phyloP scores from a whole-genome alignment of 2,329 filamentous ascomycete genomes.

The Orbilia quercus region DNA sequence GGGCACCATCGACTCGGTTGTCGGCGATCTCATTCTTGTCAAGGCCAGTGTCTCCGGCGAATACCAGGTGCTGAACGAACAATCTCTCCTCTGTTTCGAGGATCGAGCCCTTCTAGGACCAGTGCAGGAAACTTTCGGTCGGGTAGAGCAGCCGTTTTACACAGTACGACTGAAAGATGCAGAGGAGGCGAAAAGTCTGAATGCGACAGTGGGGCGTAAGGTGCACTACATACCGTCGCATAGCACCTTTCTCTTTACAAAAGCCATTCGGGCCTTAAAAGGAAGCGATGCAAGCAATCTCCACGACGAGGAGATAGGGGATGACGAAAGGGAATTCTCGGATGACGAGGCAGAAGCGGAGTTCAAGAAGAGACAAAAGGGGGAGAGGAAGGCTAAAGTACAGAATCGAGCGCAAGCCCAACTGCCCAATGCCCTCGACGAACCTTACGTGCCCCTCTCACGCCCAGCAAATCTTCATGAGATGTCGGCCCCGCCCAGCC shows the following conservation, averaged over 20 bases:
- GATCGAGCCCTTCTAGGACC: slow-evolving; percentile 81
- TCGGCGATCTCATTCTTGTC: slow-evolving; percentile 82
- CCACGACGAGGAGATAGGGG: slow-evolving; percentile 87
- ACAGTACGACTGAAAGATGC: slow-evolving; percentile 78
- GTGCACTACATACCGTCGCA: slow-evolving; percentile 84
- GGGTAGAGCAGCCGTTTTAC: slow-evolving; percentile 87
- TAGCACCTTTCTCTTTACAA: slow-evolving; percentile 86
- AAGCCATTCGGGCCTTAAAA: slow-evolving; percentile 80
- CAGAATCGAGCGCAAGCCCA: slow-evolving; percentile 62
- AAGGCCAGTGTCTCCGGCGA: slow-evolving; percentile 82
- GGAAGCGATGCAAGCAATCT: slow-evolving; percentile 94
- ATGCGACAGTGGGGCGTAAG: slow-evolving; percentile 74
- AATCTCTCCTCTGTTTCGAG: slow-evolving; percentile 82
- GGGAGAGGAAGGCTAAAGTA: slow-evolving; percentile 66
- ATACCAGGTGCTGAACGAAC: slow-evolving; percentile 83
- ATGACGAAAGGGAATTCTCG: slow-evolving; percentile 92
- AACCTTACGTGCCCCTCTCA: slow-evolving; percentile 77
- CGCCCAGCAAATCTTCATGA: slow-evolving; percentile 73
- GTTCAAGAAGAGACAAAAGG: slow-evolving; percentile 78
- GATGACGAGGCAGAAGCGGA: slow-evolving; percentile 95
- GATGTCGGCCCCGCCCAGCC: slow-evolving; percentile 60
- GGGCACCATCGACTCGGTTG: slow-evolving; percentile 78
- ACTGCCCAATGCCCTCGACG: slow-evolving; percentile 74
- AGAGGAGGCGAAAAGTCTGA: slow-evolving; percentile 74
- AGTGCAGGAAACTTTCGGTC: slow-evolving; percentile 85